Conservation (phyloP, 768 basidiomycete genomes). For the Leucosporidium yakuticum region DNA sequence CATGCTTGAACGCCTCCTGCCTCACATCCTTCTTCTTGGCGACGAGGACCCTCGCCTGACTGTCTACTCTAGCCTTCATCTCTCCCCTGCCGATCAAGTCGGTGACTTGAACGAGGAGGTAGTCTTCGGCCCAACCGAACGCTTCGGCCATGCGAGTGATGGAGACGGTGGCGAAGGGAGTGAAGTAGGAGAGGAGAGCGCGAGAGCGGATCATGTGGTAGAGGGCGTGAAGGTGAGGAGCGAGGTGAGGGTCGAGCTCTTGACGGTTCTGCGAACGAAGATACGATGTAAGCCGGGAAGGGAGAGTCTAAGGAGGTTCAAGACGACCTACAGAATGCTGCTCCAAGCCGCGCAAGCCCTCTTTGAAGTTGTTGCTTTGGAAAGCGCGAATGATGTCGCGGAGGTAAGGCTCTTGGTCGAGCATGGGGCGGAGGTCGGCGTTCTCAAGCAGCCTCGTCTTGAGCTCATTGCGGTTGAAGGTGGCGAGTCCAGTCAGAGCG, state of each 20-base stretch:
- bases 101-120: conserved; percentile 69
- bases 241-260: conserved; percentile 65
- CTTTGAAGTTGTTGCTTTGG: conserved; percentile 78
- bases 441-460: conserved; percentile 60
- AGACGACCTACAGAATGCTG: conserved; percentile 57
- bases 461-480: conserved; percentile 62
- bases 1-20: conserved; percentile 65
- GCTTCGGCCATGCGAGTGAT: conserved; percentile 77
- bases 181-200: conserved; percentile 80
- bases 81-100: conserved; percentile 67
- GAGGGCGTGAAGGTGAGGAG: conserved; percentile 60
- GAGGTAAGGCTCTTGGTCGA: conserved; percentile 80
- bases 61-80: conserved; percentile 50
- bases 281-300: not conserved
- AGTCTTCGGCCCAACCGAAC: conserved; percentile 71
- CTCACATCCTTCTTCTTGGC: conserved; percentile 45
- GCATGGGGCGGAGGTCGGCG: conserved; percentile 60
- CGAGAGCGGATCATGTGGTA: conserved; percentile 65
- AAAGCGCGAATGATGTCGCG: conserved; percentile 81
- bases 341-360: conserved; percentile 66
- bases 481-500: conserved; percentile 75
- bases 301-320: not conserved
- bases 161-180: conserved; percentile 77
- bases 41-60: conserved; percentile 17
- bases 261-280: conserved; percentile 22